Base-by-base conservation (phyloP, 2,329 filamentous ascomycete species). In the Arthrinium puccinioides region DNA sequence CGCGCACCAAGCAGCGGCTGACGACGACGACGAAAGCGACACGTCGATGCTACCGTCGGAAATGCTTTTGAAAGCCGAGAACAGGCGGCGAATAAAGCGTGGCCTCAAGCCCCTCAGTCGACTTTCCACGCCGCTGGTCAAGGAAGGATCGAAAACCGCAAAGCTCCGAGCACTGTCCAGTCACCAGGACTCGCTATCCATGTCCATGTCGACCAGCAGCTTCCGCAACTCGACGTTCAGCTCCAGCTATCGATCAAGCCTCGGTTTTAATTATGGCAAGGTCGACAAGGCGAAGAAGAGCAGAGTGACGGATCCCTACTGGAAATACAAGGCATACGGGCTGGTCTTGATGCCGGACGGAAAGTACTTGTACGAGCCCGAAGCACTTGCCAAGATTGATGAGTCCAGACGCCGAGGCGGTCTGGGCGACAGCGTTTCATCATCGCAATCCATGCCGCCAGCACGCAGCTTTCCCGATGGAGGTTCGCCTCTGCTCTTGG, bases 341-440 rank as follows among this genome's bases (percentile, higher is more conserved):
- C 62, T 76, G 14, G 68, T 73, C 3, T 68, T 66, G 43, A 66
- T 74, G 63, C 63, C 68, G 5, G 66, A 76, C 43, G 65, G 72
- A n/a, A 64, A 69, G 32, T 72, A 69, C 42, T 47, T 74, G 3
- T 72, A 72, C 6, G 72, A 76, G 43, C 61, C 62, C 3, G 57
- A 77, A 27, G 69, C 68, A 10, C 48, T 63, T 24, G 64, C 71
- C 19, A 63, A 70, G 46, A 50, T 64, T n/a, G n/a, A n/a, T n/a
- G n/a, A 27, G 55, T 59, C 37, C 59, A 63, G 31, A 62, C 62
- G 19, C 65, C 61, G 42, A 58, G 59, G 6, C 63, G 60, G 37
- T 48, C 56, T 1, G 60, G 60, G 3, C 25, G 15, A 14, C 10
- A 27, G 25, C 25, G 15, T 27, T 11, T 27, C 46, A 2, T 46